Conservation (phyloP, 331 rosid genomes). For the Arachis monticola region DNA sequence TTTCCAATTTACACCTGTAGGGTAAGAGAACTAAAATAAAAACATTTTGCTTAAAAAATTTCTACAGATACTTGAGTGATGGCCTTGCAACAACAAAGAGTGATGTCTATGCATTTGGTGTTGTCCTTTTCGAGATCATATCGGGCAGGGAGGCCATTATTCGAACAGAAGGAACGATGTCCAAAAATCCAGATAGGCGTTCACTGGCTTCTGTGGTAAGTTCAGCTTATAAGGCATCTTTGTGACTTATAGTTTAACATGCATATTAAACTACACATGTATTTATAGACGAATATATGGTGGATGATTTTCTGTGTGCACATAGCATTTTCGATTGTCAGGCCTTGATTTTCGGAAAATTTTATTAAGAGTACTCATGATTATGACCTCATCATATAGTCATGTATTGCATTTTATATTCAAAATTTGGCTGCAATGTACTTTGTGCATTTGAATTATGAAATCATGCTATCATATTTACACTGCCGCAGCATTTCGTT, state of each 20-base stretch:
- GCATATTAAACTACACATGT: neutral
- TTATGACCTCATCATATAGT: constrained; percentile 6
- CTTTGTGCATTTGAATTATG: constrained; percentile 15
- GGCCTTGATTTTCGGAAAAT: constrained; percentile 6
- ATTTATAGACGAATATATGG: no score
- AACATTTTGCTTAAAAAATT: neutral
- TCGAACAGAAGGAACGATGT: constrained; percentile 67
- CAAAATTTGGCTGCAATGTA: constrained; percentile 2
- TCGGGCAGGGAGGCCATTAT: constrained; percentile 91
- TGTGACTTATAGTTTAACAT: constrained; percentile 2
- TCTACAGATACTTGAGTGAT: constrained; percentile 82
- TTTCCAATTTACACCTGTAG: constrained; percentile 17
- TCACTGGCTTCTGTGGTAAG: constrained; percentile 94
- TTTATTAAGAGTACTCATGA: neutral
- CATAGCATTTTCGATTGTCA: neutral
- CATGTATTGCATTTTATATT: constrained; percentile 9
- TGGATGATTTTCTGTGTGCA: no score
- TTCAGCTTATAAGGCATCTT: constrained; percentile 29
- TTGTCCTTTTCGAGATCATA: constrained; percentile 89
- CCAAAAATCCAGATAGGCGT: constrained; percentile 83
- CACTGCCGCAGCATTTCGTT: constrained; percentile 21
- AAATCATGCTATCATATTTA: neutral
- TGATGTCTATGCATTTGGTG: constrained; percentile 95
- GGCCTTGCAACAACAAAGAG: constrained; percentile 93
- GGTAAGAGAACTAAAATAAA: neutral